A percentile compares a stretch with the other conserved stretches of the same genome.
Conservation (phyloP, 1,284 basidiomycete genomes). For the Coniophora puteana region DNA sequence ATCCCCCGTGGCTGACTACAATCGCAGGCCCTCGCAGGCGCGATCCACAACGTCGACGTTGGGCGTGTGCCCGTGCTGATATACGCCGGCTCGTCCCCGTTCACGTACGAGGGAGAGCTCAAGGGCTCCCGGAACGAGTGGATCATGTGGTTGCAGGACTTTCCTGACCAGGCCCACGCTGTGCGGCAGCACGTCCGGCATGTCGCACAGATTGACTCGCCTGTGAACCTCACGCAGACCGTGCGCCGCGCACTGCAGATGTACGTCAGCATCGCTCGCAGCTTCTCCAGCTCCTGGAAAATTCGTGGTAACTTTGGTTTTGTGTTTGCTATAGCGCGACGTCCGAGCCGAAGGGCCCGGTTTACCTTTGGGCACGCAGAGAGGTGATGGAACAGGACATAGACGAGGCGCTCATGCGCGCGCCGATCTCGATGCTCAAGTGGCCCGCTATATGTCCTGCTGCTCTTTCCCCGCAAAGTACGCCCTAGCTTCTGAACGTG, state of each 20-base stretch:
- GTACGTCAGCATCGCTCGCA: conserved; percentile 31
- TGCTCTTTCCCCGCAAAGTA: conserved; percentile 47
- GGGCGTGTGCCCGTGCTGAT: conserved; percentile 63
- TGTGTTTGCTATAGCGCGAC: conserved; percentile 39
- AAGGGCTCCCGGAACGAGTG: conserved; percentile 68
- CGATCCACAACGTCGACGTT: conserved; percentile 67
- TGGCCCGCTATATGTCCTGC: conserved; percentile 51
- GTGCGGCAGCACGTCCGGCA: conserved; percentile 72
- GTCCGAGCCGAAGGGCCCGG: conserved; percentile 66
- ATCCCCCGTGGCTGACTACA: not conserved
- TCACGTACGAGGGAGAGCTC: conserved; percentile 49
- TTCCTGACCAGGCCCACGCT: conserved; percentile 64
- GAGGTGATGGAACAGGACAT: conserved; percentile 69
- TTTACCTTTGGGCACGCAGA: conserved; percentile 69
- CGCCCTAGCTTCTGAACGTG: conserved; percentile 3
- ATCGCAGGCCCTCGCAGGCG: conserved; percentile 58
- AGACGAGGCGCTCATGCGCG: conserved; percentile 31
- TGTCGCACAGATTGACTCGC: conserved; percentile 54
- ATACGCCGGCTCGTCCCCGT: conserved; percentile 66
- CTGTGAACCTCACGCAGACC: conserved; percentile 43
- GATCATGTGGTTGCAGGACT: conserved; percentile 71
- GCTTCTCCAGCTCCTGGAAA: not conserved
- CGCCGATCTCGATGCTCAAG: conserved; percentile 28
- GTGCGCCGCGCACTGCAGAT: conserved; percentile 61
- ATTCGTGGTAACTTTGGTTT: conserved; percentile 2